A percentile compares a stretch with the other conserved stretches of the same genome.
Evolutionary conservation across 371 early-diverging fungal species (phyloP).

Genomic region (Syncephalis fuscata): DNA sequence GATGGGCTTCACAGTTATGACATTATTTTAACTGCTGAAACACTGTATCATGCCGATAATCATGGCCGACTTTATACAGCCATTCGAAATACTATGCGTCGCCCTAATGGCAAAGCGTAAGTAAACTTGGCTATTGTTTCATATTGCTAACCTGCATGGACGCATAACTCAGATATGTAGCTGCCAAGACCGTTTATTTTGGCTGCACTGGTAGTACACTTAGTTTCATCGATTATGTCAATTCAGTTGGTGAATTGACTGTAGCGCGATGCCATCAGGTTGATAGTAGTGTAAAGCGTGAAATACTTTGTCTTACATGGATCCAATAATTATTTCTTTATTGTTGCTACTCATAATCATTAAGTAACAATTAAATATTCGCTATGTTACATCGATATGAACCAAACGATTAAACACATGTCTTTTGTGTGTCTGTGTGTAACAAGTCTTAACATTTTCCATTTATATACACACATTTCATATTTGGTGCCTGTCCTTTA

Average conservation of each 20-base stretch:
- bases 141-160: neutral
- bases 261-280: slow-evolving; percentile 38
- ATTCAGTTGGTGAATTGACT: slow-evolving; percentile 30
- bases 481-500: too few species aligned
- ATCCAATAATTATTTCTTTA: neutral
- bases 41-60: slow-evolving; percentile 66
- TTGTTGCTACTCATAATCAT: too few species aligned
- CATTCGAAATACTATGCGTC: slow-evolving; percentile 39
- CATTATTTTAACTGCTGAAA: slow-evolving; percentile 83
- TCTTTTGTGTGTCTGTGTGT: too few species aligned
- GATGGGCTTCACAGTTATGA: slow-evolving; percentile 30
- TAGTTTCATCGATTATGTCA: slow-evolving; percentile 46
- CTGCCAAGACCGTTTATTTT: slow-evolving; percentile 89
- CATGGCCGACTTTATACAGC: slow-evolving; percentile 34
- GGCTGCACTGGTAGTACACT: slow-evolving; percentile 66
- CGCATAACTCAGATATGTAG: slow-evolving; percentile 53
- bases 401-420: too few species aligned
- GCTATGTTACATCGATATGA: too few species aligned
- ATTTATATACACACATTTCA: too few species aligned
- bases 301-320: slow-evolving; percentile 34
- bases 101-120: slow-evolving; percentile 52
- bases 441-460: too few species aligned
- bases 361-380: too few species aligned
- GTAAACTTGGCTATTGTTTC: slow-evolving; percentile 4
- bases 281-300: slow-evolving; percentile 49